phyloP scores from a whole-genome alignment of 164 flowering plant species.

The Umbellularia californica region DNA sequence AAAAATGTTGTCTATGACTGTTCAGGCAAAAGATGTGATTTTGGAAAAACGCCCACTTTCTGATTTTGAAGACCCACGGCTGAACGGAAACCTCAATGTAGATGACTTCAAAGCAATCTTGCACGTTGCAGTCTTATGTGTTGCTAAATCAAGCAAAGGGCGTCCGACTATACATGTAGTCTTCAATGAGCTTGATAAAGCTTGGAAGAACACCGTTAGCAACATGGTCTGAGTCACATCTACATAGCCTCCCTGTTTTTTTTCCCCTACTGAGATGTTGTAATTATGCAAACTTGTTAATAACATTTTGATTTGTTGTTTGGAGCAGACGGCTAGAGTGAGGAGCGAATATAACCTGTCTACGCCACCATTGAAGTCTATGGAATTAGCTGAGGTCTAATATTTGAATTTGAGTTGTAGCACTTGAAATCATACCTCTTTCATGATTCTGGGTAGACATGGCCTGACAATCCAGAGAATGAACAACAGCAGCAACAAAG shows the following conservation, averaged over 20 bases:
- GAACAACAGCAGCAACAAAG: background rate
- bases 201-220: slow-evolving; percentile 40
- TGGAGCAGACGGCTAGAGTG: background rate
- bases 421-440: background rate
- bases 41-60: slow-evolving; percentile 37
- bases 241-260: background rate
- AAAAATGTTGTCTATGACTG: background rate
- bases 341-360: background rate
- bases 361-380: background rate
- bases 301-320: background rate
- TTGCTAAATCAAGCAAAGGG: slow-evolving; percentile 62
- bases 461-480: background rate
- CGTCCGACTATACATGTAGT: slow-evolving; percentile 53
- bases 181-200: slow-evolving; percentile 47
- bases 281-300: background rate
- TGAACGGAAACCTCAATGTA: slow-evolving; percentile 36
- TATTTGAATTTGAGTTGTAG: background rate
- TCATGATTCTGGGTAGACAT: background rate
- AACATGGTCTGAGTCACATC: slow-evolving; percentile 20
- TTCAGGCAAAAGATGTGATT: slow-evolving; percentile 70
- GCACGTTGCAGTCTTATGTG: slow-evolving; percentile 62
- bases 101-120: slow-evolving; percentile 51
- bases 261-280: background rate
- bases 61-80: slow-evolving; percentile 57
- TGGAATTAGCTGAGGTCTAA: background rate